These are phyloP conservation scores for Arthrobotrys musiformis DNA, from an alignment of 2,329 filamentous ascomycete genomes.

Conservation along the genomic window DNA sequence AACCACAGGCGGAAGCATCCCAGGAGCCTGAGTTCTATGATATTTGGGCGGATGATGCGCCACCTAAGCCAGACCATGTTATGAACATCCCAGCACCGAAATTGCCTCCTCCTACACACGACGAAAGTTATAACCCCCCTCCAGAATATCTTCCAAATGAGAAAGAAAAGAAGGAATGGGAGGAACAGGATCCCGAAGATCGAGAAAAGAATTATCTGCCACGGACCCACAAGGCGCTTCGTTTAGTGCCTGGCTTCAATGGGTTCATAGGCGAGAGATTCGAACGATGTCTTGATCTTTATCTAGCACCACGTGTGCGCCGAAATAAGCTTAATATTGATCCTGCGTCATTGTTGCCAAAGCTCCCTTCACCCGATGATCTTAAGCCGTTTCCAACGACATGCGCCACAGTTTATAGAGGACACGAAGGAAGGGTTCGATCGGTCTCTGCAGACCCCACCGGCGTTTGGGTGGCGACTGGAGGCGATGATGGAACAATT, in stretches of 20 bases:
- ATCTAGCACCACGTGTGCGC: slow-evolving; percentile 89
- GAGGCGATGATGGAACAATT: slow-evolving; percentile 92
- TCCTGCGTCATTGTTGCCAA: slow-evolving; percentile 88
- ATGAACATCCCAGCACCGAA: slow-evolving; percentile 98
- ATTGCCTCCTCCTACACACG: slow-evolving; percentile 89
- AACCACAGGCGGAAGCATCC: slow-evolving; percentile 77
- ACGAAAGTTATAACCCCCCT: slow-evolving; percentile 95
- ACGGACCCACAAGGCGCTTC: slow-evolving; percentile 80
- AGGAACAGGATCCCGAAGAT: slow-evolving; percentile 87
- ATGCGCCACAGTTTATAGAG: slow-evolving; percentile 85
- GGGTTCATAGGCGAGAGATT: slow-evolving; percentile 94
- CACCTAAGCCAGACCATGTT: slow-evolving; percentile 77
- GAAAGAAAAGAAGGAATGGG: slow-evolving; percentile 85
- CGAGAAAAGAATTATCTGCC: slow-evolving; percentile 89
- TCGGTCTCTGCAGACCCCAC: slow-evolving; percentile 85
- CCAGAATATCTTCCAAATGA: slow-evolving; percentile 90
- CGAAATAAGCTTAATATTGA: slow-evolving; percentile 97
- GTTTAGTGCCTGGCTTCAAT: slow-evolving; percentile 91
- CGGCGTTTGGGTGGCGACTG: slow-evolving; percentile 86
- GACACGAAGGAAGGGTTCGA: slow-evolving; percentile 88
- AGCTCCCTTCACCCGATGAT: slow-evolving; percentile 91
- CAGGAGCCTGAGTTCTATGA: slow-evolving; percentile 81
- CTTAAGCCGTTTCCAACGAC: slow-evolving; percentile 93
- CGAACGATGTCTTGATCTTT: slow-evolving; percentile 92
- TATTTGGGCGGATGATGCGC: slow-evolving; percentile 92